Evolutionary conservation across 2,329 filamentous ascomycete species (phyloP).

Genomic region (Annulohypoxylon truncatum): DNA sequence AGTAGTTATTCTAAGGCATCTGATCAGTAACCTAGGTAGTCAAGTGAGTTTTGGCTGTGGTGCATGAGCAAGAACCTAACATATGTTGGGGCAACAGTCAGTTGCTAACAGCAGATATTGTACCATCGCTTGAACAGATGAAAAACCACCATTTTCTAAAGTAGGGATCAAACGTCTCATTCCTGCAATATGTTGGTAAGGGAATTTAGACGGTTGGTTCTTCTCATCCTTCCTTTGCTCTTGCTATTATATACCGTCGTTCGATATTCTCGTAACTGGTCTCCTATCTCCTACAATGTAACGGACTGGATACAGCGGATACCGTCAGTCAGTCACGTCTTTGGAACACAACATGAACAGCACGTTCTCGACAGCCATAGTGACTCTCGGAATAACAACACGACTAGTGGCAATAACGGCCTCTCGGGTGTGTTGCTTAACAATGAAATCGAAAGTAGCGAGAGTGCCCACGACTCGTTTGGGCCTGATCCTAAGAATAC

Average conservation of each 20-base stretch:
- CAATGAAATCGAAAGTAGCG: background rate
- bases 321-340: background rate
- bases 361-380: background rate
- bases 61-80: background rate
- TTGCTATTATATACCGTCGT: conserved; percentile 9
- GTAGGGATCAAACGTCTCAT: background rate
- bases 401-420: background rate
- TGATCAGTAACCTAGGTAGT: no score
- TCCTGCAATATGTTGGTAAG: conserved; percentile 16
- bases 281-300: background rate
- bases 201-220: conserved; percentile 12
- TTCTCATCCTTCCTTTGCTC: conserved; percentile 1
- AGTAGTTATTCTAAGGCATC: background rate
- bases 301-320: background rate
- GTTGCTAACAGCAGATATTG: background rate
- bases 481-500: conserved; percentile 28
- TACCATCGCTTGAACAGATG: background rate
- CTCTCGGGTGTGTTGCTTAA: background rate
- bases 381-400: background rate
- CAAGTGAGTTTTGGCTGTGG: background rate
- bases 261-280: background rate
- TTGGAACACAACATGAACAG: background rate
- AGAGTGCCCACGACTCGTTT: background rate
- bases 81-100: background rate
- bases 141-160: background rate